Evolutionary conservation across 2,329 filamentous ascomycete genomes (phyloP).

Genomic region (Celoporthe dispersa): DNA sequence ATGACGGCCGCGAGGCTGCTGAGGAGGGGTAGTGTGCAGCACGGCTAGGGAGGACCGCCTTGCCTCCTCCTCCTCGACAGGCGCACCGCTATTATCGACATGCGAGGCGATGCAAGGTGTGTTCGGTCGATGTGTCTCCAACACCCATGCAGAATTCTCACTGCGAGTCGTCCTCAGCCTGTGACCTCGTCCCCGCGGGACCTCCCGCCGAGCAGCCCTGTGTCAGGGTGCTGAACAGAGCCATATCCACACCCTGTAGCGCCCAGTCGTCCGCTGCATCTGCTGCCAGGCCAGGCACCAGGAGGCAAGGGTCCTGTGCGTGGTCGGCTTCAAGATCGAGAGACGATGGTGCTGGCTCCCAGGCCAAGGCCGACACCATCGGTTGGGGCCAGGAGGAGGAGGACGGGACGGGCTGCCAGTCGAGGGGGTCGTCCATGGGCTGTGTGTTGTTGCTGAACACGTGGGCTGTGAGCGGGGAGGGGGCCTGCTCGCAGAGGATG

Average conservation of each 20-base stretch:
- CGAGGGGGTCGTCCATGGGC: neutral
- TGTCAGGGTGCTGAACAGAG: conserved; percentile 34
- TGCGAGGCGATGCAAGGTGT: too few species aligned
- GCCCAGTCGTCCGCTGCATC: conserved; percentile 34
- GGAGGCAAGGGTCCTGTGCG: neutral
- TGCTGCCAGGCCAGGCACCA: conserved; percentile 29
- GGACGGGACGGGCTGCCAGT: conserved; percentile 12
- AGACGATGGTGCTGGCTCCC: neutral
- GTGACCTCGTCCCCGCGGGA: neutral
- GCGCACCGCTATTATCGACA: neutral
- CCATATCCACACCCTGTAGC: conserved; percentile 38
- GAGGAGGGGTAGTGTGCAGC: conserved; percentile 54
- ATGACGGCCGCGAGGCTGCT: conserved; percentile 45
- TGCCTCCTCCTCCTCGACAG: conserved; percentile 20
- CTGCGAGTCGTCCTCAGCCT: neutral
- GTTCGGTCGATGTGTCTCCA: too few species aligned
- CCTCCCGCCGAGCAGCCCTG: conserved; percentile 12
- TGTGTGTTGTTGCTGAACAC: neutral
- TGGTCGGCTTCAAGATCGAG: neutral
- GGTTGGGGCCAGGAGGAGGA: neutral
- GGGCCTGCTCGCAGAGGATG: neutral
- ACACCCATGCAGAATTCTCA: neutral
- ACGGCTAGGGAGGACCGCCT: conserved; percentile 27
- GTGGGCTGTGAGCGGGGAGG: conserved; percentile 1
- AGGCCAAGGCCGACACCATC: neutral